A percentile compares a stretch with the other conserved stretches of the same genome.
These are phyloP conservation scores for Aureobasidium sp. DNA, from an alignment of 2,329 filamentous ascomycete genomes.

Conservation along the genomic window DNA sequence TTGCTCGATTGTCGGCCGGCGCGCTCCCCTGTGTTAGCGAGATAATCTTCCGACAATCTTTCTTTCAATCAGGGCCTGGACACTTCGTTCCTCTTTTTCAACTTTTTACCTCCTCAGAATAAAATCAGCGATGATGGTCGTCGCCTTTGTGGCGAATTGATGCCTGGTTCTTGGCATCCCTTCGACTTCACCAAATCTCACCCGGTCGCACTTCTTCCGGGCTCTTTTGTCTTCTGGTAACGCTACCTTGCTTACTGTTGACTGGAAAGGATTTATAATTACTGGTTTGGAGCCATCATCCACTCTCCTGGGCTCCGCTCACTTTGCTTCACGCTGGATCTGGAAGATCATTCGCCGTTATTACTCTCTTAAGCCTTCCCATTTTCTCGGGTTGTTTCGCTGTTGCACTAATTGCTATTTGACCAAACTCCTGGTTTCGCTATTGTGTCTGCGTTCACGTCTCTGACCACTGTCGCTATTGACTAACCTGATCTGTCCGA, in stretches of 20 bases:
- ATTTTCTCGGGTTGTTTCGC: not conserved
- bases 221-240: not conserved
- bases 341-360: not conserved
- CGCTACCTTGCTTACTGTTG: conserved; percentile 3
- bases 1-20: not conserved
- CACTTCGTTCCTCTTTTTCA: not conserved
- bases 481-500: not conserved
- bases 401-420: not conserved
- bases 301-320: conserved; percentile 2
- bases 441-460: not conserved
- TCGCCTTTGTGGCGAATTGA: not conserved
- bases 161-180: not conserved
- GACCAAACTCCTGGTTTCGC: not conserved
- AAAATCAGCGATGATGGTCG: too few species aligned
- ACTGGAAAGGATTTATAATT: not conserved
- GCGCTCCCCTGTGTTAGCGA: not conserved
- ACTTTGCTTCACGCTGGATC: not conserved
- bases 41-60: not conserved
- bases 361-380: not conserved
- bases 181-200: not conserved
- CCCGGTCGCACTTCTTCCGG: not conserved
- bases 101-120: too few species aligned
- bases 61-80: not conserved
- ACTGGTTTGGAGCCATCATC: not conserved
- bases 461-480: not conserved